These are phyloP conservation scores for Liquidambar formosana DNA, from an alignment of 164 flowering plant species.

Conservation along the genomic window DNA sequence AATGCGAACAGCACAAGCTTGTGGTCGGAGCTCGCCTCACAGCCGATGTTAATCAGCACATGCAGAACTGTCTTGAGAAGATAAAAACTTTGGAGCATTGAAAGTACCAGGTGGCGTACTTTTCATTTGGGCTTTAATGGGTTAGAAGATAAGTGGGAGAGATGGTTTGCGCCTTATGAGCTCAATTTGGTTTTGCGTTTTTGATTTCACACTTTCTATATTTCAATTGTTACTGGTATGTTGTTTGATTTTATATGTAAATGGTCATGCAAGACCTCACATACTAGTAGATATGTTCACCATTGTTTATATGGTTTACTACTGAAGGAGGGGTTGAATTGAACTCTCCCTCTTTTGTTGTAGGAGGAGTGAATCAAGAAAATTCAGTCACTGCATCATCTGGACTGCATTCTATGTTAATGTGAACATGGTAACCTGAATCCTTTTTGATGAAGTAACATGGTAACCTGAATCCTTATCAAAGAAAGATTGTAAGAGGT, in stretches of 20 bases:
- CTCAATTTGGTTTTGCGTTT: background rate
- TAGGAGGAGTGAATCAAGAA: too few relatives aligned
- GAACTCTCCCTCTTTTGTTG: too few relatives aligned
- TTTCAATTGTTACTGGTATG: background rate
- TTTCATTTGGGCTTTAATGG: background rate
- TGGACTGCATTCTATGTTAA: too few relatives aligned
- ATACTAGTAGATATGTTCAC: too few relatives aligned
- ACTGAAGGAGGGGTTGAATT: too few relatives aligned
- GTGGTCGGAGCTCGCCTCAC: conserved; percentile 38
- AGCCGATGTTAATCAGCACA: conserved; percentile 35
- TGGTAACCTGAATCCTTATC: too few relatives aligned
- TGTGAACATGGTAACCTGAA: too few relatives aligned
- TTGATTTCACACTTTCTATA: background rate
- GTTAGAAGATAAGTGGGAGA: background rate
- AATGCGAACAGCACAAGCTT: conserved; percentile 67
- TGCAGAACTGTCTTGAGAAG: conserved; percentile 62
- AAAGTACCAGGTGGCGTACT: background rate
- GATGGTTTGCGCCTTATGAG: background rate
- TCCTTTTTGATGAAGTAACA: too few relatives aligned
- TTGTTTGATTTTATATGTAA: background rate
- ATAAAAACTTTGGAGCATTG: conserved; percentile 61
- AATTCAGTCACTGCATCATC: too few relatives aligned
- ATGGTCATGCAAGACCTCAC: too few relatives aligned
- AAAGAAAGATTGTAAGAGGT: too few relatives aligned
- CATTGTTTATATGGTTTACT: too few relatives aligned